Base-by-base conservation (phyloP, 2,329 filamentous ascomycete species). In the Sporothrix inflata region DNA sequence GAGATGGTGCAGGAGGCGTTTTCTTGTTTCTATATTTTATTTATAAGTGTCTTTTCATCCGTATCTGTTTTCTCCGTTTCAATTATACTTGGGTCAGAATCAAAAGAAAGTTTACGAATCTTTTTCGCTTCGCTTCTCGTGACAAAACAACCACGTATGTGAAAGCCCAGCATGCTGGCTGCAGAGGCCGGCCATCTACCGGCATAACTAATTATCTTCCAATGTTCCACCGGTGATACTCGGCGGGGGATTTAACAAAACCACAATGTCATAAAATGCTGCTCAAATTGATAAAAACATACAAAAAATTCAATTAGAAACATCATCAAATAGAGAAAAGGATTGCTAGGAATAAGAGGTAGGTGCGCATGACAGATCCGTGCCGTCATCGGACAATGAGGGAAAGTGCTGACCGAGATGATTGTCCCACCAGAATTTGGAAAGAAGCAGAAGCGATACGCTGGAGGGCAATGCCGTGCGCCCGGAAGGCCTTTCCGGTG, bases 1-100 rank as follows among this genome's bases (percentile, higher is more conserved):
- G 27, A 21, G n/a, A 68, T 53, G 65, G 45, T 40, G 45, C 65
- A 68, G 47, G 65, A 21, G 65, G 65, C 65, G 65, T 68, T 68
- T 68, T 68, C 27, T 38, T 40, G 6, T 21, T 51, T 45, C 21
- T 19, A 53, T 40, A 38, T 24, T 51, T 38, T 19, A 30, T 12
- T 7, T 47, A 1, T 53, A 53, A 24, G 9, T 53, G 4, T 53
- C 11, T 11, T 8, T 11, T 24, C 21, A 51, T 21, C 47, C 19
- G 47, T 19, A 9, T 30, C 51, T 21, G 7, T 61, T 40, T 61
- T 61, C 55, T 61, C 27, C 30, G 30, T 34, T 34, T 34, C 30
- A 34, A 34, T 3, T 51, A 3, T n/a, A 8, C 47, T 51, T 51
- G 47, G 19, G 2, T 51, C 8, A n/a, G n/a, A 51, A 7, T 51